Base-by-base conservation (phyloP, 306 rosid species). In the Rosa rugosa region DNA sequence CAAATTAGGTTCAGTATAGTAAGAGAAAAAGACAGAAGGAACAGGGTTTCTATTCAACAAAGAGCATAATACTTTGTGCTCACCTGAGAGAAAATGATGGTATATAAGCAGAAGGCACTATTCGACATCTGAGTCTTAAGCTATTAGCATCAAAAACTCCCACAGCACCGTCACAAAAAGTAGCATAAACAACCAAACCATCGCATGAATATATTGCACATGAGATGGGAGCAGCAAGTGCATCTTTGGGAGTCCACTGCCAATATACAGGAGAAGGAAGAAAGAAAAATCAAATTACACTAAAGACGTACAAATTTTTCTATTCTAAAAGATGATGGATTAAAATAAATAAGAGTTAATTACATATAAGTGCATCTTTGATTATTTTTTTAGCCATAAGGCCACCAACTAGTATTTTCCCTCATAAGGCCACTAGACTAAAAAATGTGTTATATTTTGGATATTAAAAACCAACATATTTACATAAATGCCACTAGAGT, bases 201-300 rank as follows among this genome's bases (percentile, higher is more conserved):
- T 84, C 88, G 14, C 88, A 84, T 45, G 88, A 84, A 75, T 84
- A 84, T 73, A 84, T 81, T 63, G 88, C 85, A 75, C 88, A 77
- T 46, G 88, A 84, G 74, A 84, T 84, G 77, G 82, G 73, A 69
- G 85, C 83, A 0, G 83, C 5, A 0, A 78, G 76, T 51, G 85
- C 73, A 41, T 84, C 88, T 78, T 78, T 84, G 2, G 85, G 83
- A 71, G 78, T 69, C 88, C 88, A 84, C 88, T 84, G 27, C 75
- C 73, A 82, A 62, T n/a, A 64, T 4, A 27, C 47, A 31, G 46
- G 5, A 4, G 11, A 60, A 49, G 7, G 4, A 4, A 6, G 42
- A 44, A 18, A 6, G 45, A 63, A 22, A 47, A 53, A 69, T 68
- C 70, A 64, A 40, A 50, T 38, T 72, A 69, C 60, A 73, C 8